Base-by-base conservation (phyloP, 305 asterid genomes). In the Fraxinus latifolia region DNA sequence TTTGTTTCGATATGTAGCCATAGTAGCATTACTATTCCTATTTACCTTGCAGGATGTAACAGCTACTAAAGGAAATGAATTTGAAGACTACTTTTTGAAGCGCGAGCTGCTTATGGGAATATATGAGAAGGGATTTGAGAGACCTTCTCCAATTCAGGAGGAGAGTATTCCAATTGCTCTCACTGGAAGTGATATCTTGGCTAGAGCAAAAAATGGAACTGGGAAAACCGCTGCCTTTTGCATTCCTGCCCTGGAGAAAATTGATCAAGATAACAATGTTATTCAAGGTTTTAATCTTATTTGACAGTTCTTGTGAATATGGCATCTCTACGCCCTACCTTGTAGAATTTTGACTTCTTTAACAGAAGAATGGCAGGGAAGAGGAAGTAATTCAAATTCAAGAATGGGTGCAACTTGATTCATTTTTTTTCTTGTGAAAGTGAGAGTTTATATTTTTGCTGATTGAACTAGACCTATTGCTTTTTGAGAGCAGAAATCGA, bases 191-290 rank as follows among this genome's bases (percentile, higher is more conserved):
- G 97, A 95, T 84, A 95, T 95, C 81, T 81, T 95, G 82, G 99
- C 99, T 78, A 91, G 99, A 89, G 99, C 99, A 42, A 95, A 95
- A 84, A 93, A 95, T 87, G 99, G 99, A 86, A 95, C 99, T 5
- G 99, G 99, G 85, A 95, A 95, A 90, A 95, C 99, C 78, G 98
- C 98, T 83, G 97, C 98, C 73, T 95, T 95, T 85, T 94, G 97
- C 83, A 83, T 95, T 82, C 98, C 99, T 79, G 94, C 95, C 53
- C 85, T 95, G 86, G 99, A 95, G 88, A 95, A 92, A 92, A 95
- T 95, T 85, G 99, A 95, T 84, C 97, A 87, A 84, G 98, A 93
- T 74, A 92, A 86, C 81, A 95, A 95, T 84, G 91, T 79, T 32
- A 95, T 95, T 90, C 99, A 94, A 92, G 98, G 99, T 95, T 85